A percentile compares a stretch with the other conserved stretches of the same genome.
phyloP scores from a whole-genome alignment of 2,329 filamentous ascomycete genomes.

The Hawksworthiomyces lignivorus region DNA sequence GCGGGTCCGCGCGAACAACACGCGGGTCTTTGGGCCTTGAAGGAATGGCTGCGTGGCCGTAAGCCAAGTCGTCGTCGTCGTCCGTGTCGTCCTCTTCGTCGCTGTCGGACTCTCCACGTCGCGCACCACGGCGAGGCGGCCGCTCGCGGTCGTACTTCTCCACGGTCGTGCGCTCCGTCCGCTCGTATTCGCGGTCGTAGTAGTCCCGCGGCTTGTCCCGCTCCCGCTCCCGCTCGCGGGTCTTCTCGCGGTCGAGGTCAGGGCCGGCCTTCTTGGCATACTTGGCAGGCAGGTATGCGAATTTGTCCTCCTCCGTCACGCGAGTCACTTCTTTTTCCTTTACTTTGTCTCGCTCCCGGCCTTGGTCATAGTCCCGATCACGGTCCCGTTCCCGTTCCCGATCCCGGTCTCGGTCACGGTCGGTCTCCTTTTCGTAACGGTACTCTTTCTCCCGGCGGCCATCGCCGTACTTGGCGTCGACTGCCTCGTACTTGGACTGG shows the following conservation, averaged over 20 bases:
- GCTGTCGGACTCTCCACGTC: slow-evolving; percentile 8
- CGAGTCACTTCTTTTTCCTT: slow-evolving; percentile 21
- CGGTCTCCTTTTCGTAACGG: slow-evolving; percentile 19
- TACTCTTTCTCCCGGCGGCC: slow-evolving; percentile 21
- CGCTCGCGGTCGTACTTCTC: slow-evolving; percentile 1
- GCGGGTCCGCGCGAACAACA: slow-evolving; percentile 10
- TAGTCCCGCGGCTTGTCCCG: slow-evolving; percentile 14
- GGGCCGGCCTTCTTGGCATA: slow-evolving; percentile 30
- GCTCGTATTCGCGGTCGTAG: background rate
- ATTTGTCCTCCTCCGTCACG: slow-evolving; percentile 27
- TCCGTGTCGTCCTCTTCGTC: slow-evolving; percentile 10
- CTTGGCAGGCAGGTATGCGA: slow-evolving; percentile 41
- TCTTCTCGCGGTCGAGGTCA: slow-evolving; percentile 21
- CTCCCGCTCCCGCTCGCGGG: slow-evolving; percentile 20
- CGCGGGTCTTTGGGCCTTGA: slow-evolving; percentile 21
- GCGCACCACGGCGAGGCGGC: background rate
- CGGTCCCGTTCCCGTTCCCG: slow-evolving; percentile 19
- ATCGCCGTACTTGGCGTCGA: slow-evolving; percentile 20
- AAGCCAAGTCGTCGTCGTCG: slow-evolving; percentile 34
- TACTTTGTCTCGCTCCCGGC: slow-evolving; percentile 14
- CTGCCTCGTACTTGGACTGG: slow-evolving; percentile 28
- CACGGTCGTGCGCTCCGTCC: background rate
- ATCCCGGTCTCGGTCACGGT: slow-evolving; percentile 22
- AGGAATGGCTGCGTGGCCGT: slow-evolving; percentile 29
- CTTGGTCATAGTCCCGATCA: slow-evolving; percentile 20